Evolutionary conservation across 306 rosid genomes (phyloP).

Genomic region (Quercus suber): DNA sequence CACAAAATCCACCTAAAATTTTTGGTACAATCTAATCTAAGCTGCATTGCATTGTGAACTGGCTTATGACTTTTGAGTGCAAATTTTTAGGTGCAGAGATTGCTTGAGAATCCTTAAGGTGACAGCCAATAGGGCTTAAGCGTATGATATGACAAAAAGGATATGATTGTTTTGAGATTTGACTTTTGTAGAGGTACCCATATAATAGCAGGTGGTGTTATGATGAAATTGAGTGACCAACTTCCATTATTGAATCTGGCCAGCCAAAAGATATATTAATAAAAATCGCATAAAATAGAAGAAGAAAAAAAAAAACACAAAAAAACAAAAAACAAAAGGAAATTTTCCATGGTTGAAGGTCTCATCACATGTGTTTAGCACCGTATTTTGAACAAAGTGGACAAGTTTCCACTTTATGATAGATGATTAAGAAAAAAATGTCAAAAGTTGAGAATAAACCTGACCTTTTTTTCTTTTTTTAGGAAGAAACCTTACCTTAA

Average conservation of each 20-base stretch:
- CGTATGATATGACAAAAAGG: neutral
- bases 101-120: neutral
- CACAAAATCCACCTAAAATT: too few species aligned
- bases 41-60: slow-evolving; percentile 1
- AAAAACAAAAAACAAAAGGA: neutral
- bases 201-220: neutral
- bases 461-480: too few species aligned
- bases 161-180: slow-evolving; percentile 17
- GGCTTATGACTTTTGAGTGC: neutral
- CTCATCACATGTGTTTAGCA: neutral
- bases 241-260: neutral
- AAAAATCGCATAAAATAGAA: too few species aligned
- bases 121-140: neutral
- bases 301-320: too few species aligned
- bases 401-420: neutral
- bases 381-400: neutral
- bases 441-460: neutral
- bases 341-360: neutral
- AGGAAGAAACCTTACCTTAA: too few species aligned
- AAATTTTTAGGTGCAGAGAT: neutral
- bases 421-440: neutral
- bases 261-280: too few species aligned
- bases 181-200: neutral
- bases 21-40: too few species aligned
- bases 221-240: neutral